Percentiles rank a stretch among this genome's conserved stretches.
These are phyloP conservation scores for Rhynchosporium agropyri DNA, from an alignment of 2,329 filamentous ascomycete species.

Conservation along the genomic window DNA sequence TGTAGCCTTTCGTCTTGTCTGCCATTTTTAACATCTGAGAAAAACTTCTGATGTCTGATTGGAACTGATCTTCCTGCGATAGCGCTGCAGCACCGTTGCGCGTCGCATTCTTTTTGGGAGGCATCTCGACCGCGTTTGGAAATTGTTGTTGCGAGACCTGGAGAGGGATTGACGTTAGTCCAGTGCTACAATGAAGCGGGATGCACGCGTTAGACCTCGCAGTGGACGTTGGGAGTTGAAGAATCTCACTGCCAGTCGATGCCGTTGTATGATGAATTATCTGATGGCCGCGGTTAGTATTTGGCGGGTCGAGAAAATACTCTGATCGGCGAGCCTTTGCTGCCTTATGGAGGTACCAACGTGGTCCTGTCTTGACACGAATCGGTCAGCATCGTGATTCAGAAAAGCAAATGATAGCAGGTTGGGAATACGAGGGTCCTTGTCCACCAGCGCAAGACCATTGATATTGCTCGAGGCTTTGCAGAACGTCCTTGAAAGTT, in stretches of 20 bases:
- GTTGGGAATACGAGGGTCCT: too few species aligned
- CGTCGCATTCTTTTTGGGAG: background rate
- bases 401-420: too few species aligned
- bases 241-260: background rate
- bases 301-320: background rate
- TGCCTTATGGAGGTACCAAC: too few species aligned
- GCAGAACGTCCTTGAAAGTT: background rate
- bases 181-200: background rate
- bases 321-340: background rate
- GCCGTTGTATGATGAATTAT: background rate
- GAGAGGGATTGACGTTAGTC: background rate
- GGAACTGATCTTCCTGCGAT: background rate
- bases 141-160: background rate
- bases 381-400: too few species aligned
- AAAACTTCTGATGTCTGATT: background rate
- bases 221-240: background rate
- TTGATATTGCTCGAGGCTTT: too few species aligned
- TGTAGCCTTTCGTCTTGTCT: background rate
- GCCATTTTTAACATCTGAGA: background rate
- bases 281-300: background rate
- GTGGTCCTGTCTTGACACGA: too few species aligned
- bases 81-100: background rate
- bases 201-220: background rate
- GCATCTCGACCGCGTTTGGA: background rate
- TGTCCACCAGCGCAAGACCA: too few species aligned